Evolutionary conservation across 2,329 filamentous ascomycete genomes (phyloP).

Genomic region (Paracamarosporium sp.): DNA sequence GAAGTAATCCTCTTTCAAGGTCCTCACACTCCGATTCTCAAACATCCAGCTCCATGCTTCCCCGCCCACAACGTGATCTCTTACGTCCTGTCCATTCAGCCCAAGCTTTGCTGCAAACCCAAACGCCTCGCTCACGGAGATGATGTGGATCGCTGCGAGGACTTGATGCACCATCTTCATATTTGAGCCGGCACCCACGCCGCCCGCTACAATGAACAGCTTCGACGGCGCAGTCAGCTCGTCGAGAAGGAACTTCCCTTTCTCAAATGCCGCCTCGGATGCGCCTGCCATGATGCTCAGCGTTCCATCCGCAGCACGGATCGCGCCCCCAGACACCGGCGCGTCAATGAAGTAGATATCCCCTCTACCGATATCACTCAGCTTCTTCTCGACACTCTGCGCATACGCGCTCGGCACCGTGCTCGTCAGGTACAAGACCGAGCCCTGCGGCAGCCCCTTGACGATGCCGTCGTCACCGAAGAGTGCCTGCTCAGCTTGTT

Average conservation of each 20-base stretch:
- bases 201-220: conserved; percentile 62
- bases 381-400: conserved; percentile 63
- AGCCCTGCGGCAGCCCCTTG: conserved; percentile 60
- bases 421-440: conserved; percentile 71
- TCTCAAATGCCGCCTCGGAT: conserved; percentile 62
- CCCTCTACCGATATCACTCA: conserved; percentile 61
- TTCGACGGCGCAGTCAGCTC: conserved; percentile 68
- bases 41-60: conserved; percentile 63
- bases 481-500: conserved; percentile 71
- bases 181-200: conserved; percentile 61
- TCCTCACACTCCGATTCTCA: conserved; percentile 61
- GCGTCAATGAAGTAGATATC: conserved; percentile 74
- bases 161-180: conserved; percentile 67
- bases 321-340: conserved; percentile 75
- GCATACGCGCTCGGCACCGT: conserved; percentile 74
- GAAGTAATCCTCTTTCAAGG: conserved; percentile 59
- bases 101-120: conserved; percentile 62
- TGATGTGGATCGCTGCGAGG: conserved; percentile 65
- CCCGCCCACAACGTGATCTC: conserved; percentile 55
- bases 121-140: conserved; percentile 63
- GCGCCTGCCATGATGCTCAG: conserved; percentile 78
- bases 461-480: conserved; percentile 64
- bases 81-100: conserved; percentile 58
- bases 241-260: conserved; percentile 65
- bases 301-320: conserved; percentile 73